These are phyloP conservation scores for Hanseniaspora lachancei DNA, from an alignment of 805 yeast species.

Conservation along the genomic window DNA sequence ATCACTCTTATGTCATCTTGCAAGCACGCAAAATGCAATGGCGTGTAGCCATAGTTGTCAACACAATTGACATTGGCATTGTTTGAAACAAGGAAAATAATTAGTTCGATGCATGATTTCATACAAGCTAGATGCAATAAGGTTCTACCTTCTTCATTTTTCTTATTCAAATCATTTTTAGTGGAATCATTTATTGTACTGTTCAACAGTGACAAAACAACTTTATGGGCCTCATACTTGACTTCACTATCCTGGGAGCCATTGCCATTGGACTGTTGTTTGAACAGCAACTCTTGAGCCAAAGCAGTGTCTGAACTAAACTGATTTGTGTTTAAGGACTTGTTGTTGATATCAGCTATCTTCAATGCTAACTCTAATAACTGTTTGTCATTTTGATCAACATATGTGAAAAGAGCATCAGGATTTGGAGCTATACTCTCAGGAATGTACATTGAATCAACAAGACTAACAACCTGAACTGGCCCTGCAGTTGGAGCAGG, in stretches of 20 bases:
- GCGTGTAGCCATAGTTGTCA: constrained; percentile 74
- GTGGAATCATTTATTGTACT: background rate
- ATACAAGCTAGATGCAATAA: constrained; percentile 74
- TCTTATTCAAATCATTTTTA: constrained; percentile 66
- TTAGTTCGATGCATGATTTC: constrained; percentile 54
- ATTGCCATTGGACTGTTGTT: constrained; percentile 22
- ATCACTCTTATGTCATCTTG: constrained; percentile 60
- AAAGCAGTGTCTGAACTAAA: constrained; percentile 55
- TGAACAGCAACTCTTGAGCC: constrained; percentile 78
- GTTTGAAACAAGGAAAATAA: constrained; percentile 47
- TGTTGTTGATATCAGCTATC: constrained; percentile 73
- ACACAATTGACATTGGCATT: constrained; percentile 57
- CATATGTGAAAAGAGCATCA: constrained; percentile 60
- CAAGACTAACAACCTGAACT: constrained; percentile 68
- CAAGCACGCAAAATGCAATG: constrained; percentile 75
- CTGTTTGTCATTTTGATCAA: constrained; percentile 91
- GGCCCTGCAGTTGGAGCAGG: constrained; percentile 85
- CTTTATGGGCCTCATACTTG: constrained; percentile 19
- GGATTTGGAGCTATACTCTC: constrained; percentile 17
- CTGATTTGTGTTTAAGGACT: background rate
- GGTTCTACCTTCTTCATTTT: constrained; percentile 75
- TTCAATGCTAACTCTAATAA: constrained; percentile 89
- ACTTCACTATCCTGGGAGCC: background rate
- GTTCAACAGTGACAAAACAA: constrained; percentile 58
- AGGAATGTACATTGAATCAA: constrained; percentile 31